Base-by-base conservation (phyloP, 2,329 filamentous ascomycete genomes). In the Triangularia setosa region DNA sequence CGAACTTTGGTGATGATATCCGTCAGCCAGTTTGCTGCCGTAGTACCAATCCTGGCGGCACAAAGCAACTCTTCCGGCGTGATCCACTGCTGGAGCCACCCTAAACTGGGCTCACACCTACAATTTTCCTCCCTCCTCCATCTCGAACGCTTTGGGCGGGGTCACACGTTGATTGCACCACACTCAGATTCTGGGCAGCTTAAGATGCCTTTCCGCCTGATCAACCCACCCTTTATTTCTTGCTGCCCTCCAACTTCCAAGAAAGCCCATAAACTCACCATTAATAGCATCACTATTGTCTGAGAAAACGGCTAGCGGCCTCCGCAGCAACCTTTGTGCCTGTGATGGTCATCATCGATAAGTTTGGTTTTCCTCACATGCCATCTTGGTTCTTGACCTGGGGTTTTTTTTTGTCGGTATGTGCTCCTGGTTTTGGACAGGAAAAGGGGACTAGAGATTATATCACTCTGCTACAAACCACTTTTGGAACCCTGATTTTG, bases 1-100 rank as follows among this genome's bases (percentile, higher is more conserved):
- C 62, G 21, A 28, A n/a, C 25, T 24, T 62, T 52, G 54, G 53
- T 65, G 61, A 33, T n/a, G n/a, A n/a, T n/a, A n/a, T 44, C 40
- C 58, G 44, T 58, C 52, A 60, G 23, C n/a, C 53, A 24, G 16
- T 52, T 24, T 64, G 62, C 65, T 63, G 65, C 65, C 62, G n/a
- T 66, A 62, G 56, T 54, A 27, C 24, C 25, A 30, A 18, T n/a
- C 16, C 25, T 54, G 23, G 30, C 24, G 24, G 63, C 28, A 52
- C 56, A 23, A 48, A 48, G 8, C 40, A 48, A 3, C 40, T 48
- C 40, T 48, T n/a, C 40, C 40, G n/a, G 40, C 40, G 40, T 21
- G 40, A 48, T 12, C 5, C 40, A 48, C 40, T 21, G 40, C 21
- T 18, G 14, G 16, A 54, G 16, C 25, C 53, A 9, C 3, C 6